Percentiles rank a stretch among this genome's conserved stretches.
Evolutionary conservation across 768 basidiomycete species (phyloP).

Genomic region (Pleurotus djamor): DNA sequence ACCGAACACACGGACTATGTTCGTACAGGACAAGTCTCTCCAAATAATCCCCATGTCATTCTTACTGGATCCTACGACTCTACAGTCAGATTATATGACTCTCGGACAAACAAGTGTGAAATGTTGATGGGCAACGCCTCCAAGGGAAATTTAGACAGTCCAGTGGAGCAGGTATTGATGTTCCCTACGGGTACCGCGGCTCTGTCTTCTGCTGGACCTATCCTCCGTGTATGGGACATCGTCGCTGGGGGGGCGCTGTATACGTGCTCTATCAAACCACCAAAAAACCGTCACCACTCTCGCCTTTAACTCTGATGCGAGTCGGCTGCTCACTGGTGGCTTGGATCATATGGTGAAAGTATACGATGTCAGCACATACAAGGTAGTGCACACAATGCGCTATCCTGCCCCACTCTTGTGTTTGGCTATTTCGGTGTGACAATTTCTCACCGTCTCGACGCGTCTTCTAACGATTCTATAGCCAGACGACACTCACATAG

Average conservation of each 20-base stretch:
- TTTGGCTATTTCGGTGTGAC: slow-evolving; percentile 84
- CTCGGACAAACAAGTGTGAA: slow-evolving; percentile 79
- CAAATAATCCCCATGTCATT: slow-evolving; percentile 78
- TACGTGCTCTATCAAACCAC: slow-evolving; percentile 92
- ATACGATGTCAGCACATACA: slow-evolving; percentile 91
- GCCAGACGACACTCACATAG: slow-evolving; percentile 97
- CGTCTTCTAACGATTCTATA: slow-evolving; percentile 24
- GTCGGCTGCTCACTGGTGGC: slow-evolving; percentile 83
- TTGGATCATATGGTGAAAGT: slow-evolving; percentile 99
- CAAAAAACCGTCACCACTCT: slow-evolving; percentile 96
- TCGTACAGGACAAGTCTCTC: slow-evolving; percentile 85
- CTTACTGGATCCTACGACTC: slow-evolving; percentile 96
- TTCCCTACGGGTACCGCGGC: slow-evolving; percentile 89
- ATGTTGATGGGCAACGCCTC: slow-evolving; percentile 68
- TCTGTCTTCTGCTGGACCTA: slow-evolving; percentile 87
- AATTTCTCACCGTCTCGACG: neutral
- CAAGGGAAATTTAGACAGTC: slow-evolving; percentile 38
- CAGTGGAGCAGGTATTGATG: slow-evolving; percentile 92
- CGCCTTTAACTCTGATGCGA: slow-evolving; percentile 72
- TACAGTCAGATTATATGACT: slow-evolving; percentile 85
- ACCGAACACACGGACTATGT: slow-evolving; percentile 93
- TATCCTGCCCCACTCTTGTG: slow-evolving; percentile 92
- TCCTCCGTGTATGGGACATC: slow-evolving; percentile 93
- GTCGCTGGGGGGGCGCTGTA: slow-evolving; percentile 85
- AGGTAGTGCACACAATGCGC: slow-evolving; percentile 97